Conservation (phyloP, 441 rosid species). For the Mallotus japonicus region DNA sequence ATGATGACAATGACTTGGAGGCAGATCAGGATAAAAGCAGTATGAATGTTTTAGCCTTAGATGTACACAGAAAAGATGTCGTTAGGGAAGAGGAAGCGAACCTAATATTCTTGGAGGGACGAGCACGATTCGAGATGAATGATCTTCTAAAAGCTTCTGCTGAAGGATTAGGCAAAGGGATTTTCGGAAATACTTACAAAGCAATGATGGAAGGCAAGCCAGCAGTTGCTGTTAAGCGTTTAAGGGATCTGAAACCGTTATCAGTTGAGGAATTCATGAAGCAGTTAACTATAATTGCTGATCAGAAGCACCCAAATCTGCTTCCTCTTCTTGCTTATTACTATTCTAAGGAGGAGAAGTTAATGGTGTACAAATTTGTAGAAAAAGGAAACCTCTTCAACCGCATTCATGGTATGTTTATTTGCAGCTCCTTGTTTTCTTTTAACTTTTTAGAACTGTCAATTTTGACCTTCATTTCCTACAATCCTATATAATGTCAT, state of each 20-base stretch:
- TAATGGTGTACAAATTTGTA: slow-evolving; percentile 40
- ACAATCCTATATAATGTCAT: no score
- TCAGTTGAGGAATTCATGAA: slow-evolving; percentile 39
- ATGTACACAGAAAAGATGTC: neutral
- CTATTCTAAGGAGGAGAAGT: slow-evolving; percentile 48
- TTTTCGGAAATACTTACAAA: slow-evolving; percentile 45
- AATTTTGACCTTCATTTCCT: no score
- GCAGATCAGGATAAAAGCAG: neutral
- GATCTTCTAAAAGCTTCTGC: slow-evolving; percentile 52
- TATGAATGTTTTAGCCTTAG: neutral
- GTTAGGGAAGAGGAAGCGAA: slow-evolving; percentile 28
- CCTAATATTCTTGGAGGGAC: slow-evolving; percentile 35
- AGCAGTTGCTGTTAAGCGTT: slow-evolving; percentile 42
- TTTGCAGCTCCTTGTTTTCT: neutral
- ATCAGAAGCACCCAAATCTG: slow-evolving; percentile 48
- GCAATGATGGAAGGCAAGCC: slow-evolving; percentile 34
- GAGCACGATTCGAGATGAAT: slow-evolving; percentile 29
- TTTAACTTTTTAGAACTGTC: neutral
- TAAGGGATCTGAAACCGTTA: slow-evolving; percentile 47
- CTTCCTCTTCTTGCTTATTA: slow-evolving; percentile 52
- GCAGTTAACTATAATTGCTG: slow-evolving; percentile 31
- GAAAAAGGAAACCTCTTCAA: slow-evolving; percentile 46
- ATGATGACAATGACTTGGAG: neutral
- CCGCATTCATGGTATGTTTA: slow-evolving; percentile 45
- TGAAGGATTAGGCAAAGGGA: slow-evolving; percentile 49